Conservation (phyloP, 75 land plant genomes). For the Cupressus sempervirens region DNA sequence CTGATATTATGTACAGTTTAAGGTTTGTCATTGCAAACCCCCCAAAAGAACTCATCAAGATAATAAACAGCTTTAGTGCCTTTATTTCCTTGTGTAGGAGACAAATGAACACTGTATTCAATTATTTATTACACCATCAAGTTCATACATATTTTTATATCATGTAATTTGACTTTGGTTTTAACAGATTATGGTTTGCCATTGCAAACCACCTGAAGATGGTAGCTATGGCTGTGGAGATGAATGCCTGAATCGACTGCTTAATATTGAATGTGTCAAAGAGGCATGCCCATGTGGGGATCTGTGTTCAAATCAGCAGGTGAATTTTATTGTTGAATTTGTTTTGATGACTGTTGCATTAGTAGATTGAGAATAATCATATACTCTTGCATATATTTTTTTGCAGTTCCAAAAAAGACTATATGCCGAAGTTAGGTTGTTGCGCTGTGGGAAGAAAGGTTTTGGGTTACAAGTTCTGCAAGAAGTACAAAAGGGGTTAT, state of each 20-base stretch:
- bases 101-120: not conserved
- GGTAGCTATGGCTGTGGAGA: slow-evolving; percentile 79
- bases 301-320: slow-evolving; percentile 94
- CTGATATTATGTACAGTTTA: slow-evolving; percentile 39
- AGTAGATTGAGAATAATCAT: not conserved
- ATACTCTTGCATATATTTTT: not conserved
- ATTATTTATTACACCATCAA: not conserved
- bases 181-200: slow-evolving; percentile 84
- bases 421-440: slow-evolving; percentile 54
- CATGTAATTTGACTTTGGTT: slow-evolving; percentile 1
- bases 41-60: slow-evolving; percentile 28
- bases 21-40: slow-evolving; percentile 84
- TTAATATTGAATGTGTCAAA: slow-evolving; percentile 82
- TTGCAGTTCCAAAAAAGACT: slow-evolving; percentile 76
- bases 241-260: slow-evolving; percentile 83
- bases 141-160: not conserved
- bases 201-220: slow-evolving; percentile 63
- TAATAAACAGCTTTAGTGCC: not conserved
- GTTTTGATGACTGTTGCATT: not conserved
- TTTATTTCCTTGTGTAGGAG: not conserved
- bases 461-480: slow-evolving; percentile 65
- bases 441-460: slow-evolving; percentile 89
- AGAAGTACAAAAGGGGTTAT: slow-evolving; percentile 56
- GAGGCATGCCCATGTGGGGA: slow-evolving; percentile 93
- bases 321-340: slow-evolving; percentile 5